Conservation (phyloP, 2,329 filamentous ascomycete genomes). For the Ceratocystis cubensis region DNA sequence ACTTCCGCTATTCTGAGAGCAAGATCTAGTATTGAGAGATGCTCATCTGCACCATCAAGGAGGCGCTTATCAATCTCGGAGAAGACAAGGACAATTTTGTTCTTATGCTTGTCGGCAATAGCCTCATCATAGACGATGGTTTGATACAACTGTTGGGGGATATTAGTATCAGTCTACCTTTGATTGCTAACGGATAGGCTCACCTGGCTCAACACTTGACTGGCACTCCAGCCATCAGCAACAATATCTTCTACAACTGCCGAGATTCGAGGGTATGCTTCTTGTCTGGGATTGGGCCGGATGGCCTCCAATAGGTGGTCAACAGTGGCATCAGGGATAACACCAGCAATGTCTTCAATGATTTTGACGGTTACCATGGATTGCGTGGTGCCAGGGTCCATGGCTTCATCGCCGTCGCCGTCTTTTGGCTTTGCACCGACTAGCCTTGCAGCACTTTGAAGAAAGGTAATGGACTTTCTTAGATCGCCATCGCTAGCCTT, state of each 20-base stretch:
- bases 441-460: conserved; percentile 86
- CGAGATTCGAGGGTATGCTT: conserved; percentile 61
- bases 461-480: conserved; percentile 86
- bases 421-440: conserved; percentile 54
- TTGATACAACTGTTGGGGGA: conserved; percentile 55
- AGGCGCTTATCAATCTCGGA: conserved; percentile 90
- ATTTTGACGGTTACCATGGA: conserved; percentile 60
- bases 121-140: conserved; percentile 70
- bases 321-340: conserved; percentile 69
- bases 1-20: conserved; percentile 68
- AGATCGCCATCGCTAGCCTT: conserved; percentile 86
- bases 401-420: conserved; percentile 44
- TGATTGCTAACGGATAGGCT: conserved; percentile 22
- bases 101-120: conserved; percentile 75
- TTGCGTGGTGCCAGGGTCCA: conserved; percentile 41
- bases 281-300: conserved; percentile 52
- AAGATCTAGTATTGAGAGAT: conserved; percentile 78
- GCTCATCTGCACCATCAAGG: conserved; percentile 90
- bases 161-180: conserved; percentile 23
- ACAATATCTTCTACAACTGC: conserved; percentile 79
- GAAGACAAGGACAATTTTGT: conserved; percentile 76
- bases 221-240: conserved; percentile 92
- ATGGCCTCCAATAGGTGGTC: conserved; percentile 60
- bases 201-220: conserved; percentile 73
- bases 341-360: conserved; percentile 90